A percentile compares a stretch with the other conserved stretches of the same genome.
Conservation (phyloP, 2,329 filamentous ascomycete genomes). For the Colletotrichum chrysophilum region DNA sequence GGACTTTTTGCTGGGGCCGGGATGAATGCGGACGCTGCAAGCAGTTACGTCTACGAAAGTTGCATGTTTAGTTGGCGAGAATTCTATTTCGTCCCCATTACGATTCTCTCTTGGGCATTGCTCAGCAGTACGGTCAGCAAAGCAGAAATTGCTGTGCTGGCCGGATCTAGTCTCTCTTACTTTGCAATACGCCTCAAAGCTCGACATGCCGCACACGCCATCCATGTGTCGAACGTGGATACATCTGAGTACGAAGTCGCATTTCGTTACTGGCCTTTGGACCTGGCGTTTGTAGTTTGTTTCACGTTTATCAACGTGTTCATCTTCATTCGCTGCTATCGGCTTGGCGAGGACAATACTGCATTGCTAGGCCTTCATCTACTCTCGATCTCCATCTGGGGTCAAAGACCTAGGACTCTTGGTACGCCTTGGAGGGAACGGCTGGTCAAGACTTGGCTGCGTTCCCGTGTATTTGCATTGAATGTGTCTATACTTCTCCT, state of each 20-base stretch:
- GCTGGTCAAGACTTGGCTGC: neutral
- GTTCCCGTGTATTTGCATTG: neutral
- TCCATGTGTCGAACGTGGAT: neutral
- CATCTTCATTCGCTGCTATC: neutral
- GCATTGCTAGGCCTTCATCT: neutral
- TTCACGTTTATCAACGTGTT: neutral
- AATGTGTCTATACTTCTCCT: neutral
- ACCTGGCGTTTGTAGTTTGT: neutral
- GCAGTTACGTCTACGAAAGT: neutral
- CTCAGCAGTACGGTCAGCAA: neutral
- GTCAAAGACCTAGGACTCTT: neutral
- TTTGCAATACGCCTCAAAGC: neutral
- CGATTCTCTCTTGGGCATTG: neutral
- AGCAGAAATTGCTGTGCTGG: neutral
- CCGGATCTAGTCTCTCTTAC: neutral
- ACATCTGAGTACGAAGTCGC: neutral
- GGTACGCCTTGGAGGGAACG: neutral
- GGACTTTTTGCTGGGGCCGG: neutral
- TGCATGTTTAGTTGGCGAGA: neutral
- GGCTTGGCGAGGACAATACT: neutral
- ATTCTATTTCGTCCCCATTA: neutral
- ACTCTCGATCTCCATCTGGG: neutral
- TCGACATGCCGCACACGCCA: neutral
- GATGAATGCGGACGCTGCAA: neutral
- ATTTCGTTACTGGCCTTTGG: neutral